Evolutionary conservation across 2,329 filamentous ascomycete species (phyloP).

Genomic region (Alternaria postmessia): DNA sequence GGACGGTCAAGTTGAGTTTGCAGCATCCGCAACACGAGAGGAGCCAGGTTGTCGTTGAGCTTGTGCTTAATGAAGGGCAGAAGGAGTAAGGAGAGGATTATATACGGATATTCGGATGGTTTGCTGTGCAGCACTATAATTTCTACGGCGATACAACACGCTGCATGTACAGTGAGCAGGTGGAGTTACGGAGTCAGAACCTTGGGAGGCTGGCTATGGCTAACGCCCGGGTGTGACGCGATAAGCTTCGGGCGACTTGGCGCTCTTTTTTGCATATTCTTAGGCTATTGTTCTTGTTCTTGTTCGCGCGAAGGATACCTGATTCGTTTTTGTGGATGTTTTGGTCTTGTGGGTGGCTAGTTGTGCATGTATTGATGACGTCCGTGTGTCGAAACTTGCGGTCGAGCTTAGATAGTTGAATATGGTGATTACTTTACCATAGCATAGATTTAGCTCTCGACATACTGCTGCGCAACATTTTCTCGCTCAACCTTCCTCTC

Average conservation of each 20-base stretch:
- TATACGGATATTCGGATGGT: not conserved
- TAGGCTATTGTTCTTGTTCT: not conserved
- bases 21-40: constrained; percentile 87
- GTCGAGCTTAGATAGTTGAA: not conserved
- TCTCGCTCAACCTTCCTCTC: not conserved
- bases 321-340: not conserved
- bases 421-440: not conserved
- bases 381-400: not conserved
- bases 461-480: not conserved
- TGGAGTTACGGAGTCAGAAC: constrained; percentile 4
- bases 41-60: constrained; percentile 87
- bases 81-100: constrained; percentile 54
- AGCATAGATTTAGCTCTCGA: not conserved
- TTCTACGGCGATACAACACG: not conserved
- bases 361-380: not conserved
- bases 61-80: constrained; percentile 90
- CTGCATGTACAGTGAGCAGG: not conserved
- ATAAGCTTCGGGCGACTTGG: not conserved
- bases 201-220: not conserved
- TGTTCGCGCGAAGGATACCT: constrained; percentile 7
- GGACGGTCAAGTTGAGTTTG: constrained; percentile 94
- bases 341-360: not conserved
- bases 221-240: not conserved
- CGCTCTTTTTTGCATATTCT: not conserved
- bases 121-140: not conserved